These are phyloP conservation scores for Gracilariopsis chorda DNA, from an alignment of 23 red algal genomes.

Conservation along the genomic window DNA sequence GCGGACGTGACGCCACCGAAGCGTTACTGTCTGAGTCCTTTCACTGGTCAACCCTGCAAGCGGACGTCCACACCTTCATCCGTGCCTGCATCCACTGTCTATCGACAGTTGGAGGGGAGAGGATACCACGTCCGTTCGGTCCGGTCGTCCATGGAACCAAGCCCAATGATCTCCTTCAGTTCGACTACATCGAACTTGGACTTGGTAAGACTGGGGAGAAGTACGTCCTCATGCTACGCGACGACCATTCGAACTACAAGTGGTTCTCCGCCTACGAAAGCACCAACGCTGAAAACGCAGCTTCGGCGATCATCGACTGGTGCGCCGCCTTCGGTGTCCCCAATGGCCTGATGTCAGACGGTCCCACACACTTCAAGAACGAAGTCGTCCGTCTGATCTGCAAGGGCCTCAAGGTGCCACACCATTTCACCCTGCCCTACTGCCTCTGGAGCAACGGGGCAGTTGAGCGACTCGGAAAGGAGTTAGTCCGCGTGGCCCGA, in stretches of 20 bases:
- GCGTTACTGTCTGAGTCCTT: background rate
- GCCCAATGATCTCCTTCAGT: constrained; percentile 27
- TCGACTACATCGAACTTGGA: constrained; percentile 39
- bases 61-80: constrained; percentile 32
- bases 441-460: constrained; percentile 13
- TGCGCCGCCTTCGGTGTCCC: constrained; percentile 19
- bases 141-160: background rate
- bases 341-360: constrained; percentile 2
- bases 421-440: constrained; percentile 43
- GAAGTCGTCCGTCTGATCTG: background rate
- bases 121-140: constrained; percentile 24
- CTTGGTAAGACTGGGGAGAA: background rate
- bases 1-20: background rate
- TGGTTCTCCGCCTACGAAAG: background rate
- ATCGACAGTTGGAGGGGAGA: constrained; percentile 34
- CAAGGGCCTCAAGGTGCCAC: background rate
- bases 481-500: background rate
- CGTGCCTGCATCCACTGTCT: constrained; percentile 37
- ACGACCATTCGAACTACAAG: constrained; percentile 38
- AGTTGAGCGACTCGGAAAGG: background rate
- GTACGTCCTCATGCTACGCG: constrained; percentile 21
- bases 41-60: background rate
- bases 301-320: constrained; percentile 6
- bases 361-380: constrained; percentile 49
- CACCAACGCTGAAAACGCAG: constrained; percentile 29